Evolutionary conservation across 192 early-diverging fungal genomes (phyloP), one percentile per base, ranked within the genome.

Genomic region (Podila verticillata): DNA sequence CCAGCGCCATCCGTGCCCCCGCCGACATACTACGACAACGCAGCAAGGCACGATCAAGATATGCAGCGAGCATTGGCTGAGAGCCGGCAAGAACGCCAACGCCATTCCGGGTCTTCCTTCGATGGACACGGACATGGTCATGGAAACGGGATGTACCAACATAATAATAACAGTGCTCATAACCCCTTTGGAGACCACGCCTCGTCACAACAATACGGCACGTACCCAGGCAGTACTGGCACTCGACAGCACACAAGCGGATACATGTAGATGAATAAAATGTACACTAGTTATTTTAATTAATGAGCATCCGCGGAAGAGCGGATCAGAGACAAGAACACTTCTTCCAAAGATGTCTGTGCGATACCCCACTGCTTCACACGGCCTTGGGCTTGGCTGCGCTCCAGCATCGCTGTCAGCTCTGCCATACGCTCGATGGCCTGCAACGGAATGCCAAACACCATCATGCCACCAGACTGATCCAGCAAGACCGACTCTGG

Each of bases 271-370:
- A 12, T 44, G 13, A 1, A 29, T 20, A 35, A 39, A 39, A 15
- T 44, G 49, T 17, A 49, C 15, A 24, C 17, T 22, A 20, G 17
- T 57, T 57, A 13, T 57, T 13, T 47, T n/a, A n/a, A n/a, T 67
- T 72, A 79, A 63, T 79, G 75, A 30, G 68, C 63, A 49, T 79
- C 75, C 1, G 71, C 44, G 20, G 75, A 35, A 10, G 44, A 35
- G 1, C 70, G 48, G 19, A 79, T 51, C n/a, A 80, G 57, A 9
- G 77, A 80, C 82, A 93, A 81, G 67, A 93, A 93, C 26, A 90
- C 90, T 58, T 93, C 91, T 65, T 93, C 92, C 13, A 92, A 65
- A 17, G 86, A 88, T 7, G 91, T 91, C 67, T 91, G 89, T 20
- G 83, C 83, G 57, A 93, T 87, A 30, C 91, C 91, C 91, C 92